Evolutionary conservation across 2,329 filamentous ascomycete genomes (phyloP), one percentile per base, ranked within the genome.

Genomic region (Xylariomycetidae sp.): DNA sequence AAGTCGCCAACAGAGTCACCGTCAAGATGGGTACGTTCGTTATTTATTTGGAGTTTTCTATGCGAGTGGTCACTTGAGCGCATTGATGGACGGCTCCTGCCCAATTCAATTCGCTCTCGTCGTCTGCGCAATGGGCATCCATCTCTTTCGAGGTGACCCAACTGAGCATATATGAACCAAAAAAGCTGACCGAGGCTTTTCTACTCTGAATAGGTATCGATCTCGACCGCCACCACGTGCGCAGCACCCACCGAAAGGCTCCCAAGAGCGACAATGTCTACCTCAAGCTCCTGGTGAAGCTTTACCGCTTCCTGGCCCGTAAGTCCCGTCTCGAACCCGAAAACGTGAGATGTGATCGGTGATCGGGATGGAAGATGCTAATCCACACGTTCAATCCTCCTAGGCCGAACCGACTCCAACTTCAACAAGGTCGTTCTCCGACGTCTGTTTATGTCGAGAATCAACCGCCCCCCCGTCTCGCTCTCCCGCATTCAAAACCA

Each of bases 361-460:
- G n/a, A n/a, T n/a, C n/a, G n/a, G n/a, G n/a, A n/a, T n/a, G n/a
- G n/a, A n/a, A n/a, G n/a, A n/a, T n/a, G n/a, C n/a, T n/a, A n/a
- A n/a, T n/a, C n/a, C n/a, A n/a, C n/a, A n/a, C n/a, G n/a, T n/a
- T n/a, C n/a, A n/a, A n/a, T n/a, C 22, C 25, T 23, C 12, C 13
- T 13, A 11, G 38, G 88, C 72, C 89, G 92, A 64, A 98, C 92
- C 65, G 92, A 97, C 69, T 80, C 88, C 51, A 80, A 79, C 73
- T 98, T 98, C 86, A 98, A 98, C 85, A 94, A 95, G 79, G 86
- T 92, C 60, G 81, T 98, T 63, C 86, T 98, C 60, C 88, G 90
- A 67, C 87, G 92, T 62, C 85, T 98, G 45, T 95, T 95, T 66
- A 95, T 92, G 87, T 95, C 88, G 68, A 88, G 89, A 72, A 95